Base-by-base conservation (phyloP, 208 protist genomes). In the Wallacemonas sp. region DNA sequence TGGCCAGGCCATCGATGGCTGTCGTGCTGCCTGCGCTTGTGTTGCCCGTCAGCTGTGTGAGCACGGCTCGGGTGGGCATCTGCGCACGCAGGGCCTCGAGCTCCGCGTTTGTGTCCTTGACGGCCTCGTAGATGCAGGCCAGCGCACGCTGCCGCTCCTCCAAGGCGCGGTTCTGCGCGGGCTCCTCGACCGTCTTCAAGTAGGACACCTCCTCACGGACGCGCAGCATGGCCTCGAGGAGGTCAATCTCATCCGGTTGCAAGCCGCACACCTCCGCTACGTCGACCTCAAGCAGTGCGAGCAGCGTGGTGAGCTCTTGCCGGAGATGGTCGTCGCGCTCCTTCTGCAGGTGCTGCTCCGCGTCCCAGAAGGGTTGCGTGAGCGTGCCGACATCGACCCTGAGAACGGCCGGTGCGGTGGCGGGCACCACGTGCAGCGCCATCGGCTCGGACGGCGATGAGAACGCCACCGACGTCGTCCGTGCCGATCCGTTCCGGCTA, bases 121-220 rank as follows among this genome's bases (percentile, higher is more conserved):
- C 41, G 16, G 75, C 42, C 32, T 50, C 48, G 50, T 68, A 42
- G 26, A 76, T 67, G 44, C 52, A 57, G 2, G 49, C 38, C 16
- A 76, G 55, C 18, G 75, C 75, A 12, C 32, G 23, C 26, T 74
- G 50, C 10, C 57, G 38, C 23, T 54, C 22, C 38, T 42, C 68
- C 29, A 79, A 1, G 14, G 67, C 57, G 7, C 59, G 63, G 16
- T 52, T 22, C 38, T 72, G 50, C 31, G 26, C 39, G 10, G 77
- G 77, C 62, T 79, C 77, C 61, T 73, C 65, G 25, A 69, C 68
- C 46, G 59, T 67, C 50, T 79, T 70, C 20, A 70, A 45, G 50
- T 61, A 65, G 11, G 31, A 26, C 12, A 80, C 22, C 69, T 84
- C 64, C 18, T 65, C 42, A 2, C 59, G 25, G 2, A 54, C 44